Evolutionary conservation across 2,329 filamentous ascomycete species (phyloP).

Genomic region (Canariomyces notabilis): DNA sequence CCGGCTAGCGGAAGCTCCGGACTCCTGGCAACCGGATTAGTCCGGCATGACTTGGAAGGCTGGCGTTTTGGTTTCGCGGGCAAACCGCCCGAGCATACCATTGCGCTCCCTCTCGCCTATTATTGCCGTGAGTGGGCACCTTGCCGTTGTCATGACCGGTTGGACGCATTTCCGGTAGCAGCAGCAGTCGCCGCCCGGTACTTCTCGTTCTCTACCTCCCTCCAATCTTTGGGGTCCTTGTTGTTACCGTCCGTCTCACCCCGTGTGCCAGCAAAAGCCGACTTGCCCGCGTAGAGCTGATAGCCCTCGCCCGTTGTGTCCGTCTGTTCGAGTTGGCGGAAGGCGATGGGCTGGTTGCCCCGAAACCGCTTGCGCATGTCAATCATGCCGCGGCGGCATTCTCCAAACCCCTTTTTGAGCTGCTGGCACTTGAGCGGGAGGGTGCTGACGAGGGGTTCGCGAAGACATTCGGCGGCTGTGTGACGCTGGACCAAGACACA

Average conservation of each 20-base stretch:
- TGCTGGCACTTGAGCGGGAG: slow-evolving; percentile 88
- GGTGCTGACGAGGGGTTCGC: slow-evolving; percentile 71
- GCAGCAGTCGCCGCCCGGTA: slow-evolving; percentile 36
- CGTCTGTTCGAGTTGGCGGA: slow-evolving; percentile 55
- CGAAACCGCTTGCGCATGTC: slow-evolving; percentile 99
- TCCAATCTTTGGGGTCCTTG: slow-evolving; percentile 55
- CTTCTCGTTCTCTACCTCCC: slow-evolving; percentile 60
- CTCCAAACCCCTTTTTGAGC: slow-evolving; percentile 84
- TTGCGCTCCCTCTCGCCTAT: too few relatives aligned
- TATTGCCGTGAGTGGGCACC: too few relatives aligned
- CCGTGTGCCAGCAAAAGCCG: slow-evolving; percentile 60
- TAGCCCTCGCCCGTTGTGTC: slow-evolving; percentile 55
- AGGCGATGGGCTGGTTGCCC: slow-evolving; percentile 80
- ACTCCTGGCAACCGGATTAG: too few relatives aligned
- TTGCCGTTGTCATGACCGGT: slow-evolving; percentile 9
- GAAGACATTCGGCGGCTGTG: slow-evolving; percentile 80
- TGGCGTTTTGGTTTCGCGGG: too few relatives aligned
- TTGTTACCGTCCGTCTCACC: slow-evolving; percentile 65
- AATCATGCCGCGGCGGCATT: slow-evolving; percentile 93
- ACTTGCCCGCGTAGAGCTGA: slow-evolving; percentile 75
- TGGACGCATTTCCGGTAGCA: slow-evolving; percentile 20
- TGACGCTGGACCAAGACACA: slow-evolving; percentile 92
- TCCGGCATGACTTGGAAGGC: too few relatives aligned
- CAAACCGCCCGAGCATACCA: too few relatives aligned
- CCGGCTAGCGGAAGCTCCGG: too few relatives aligned